Percentiles rank a stretch among this genome's conserved stretches.
phyloP scores from a whole-genome alignment of 2,329 filamentous ascomycete genomes.

The Bisporella sp. region DNA sequence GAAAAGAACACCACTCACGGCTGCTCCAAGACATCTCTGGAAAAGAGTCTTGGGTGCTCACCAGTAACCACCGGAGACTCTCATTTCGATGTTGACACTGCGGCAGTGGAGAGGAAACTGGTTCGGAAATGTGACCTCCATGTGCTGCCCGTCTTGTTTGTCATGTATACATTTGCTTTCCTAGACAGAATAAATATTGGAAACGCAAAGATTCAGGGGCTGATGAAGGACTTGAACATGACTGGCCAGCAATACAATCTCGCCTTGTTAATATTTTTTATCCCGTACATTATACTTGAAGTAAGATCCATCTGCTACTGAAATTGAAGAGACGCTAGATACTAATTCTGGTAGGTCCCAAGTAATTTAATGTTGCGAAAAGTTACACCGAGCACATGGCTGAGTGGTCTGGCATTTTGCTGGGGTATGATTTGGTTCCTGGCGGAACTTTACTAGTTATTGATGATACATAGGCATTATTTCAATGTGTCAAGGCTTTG shows the following conservation, averaged over 20 bases:
- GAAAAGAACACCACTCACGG: too few species aligned
- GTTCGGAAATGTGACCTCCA: conserved; percentile 17
- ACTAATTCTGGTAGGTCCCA: conserved; percentile 32
- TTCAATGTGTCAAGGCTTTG: conserved; percentile 13
- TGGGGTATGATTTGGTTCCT: conserved; percentile 32
- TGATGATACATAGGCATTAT: too few species aligned
- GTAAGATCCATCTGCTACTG: neutral
- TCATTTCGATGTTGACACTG: too few species aligned
- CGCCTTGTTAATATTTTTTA: conserved; percentile 38
- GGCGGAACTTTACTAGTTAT: too few species aligned
- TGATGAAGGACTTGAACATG: conserved; percentile 53
- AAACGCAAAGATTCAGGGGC: conserved; percentile 63
- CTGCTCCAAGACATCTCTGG: too few species aligned
- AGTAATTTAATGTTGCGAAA: conserved; percentile 23
- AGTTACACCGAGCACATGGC: conserved; percentile 31
- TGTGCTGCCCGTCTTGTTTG: conserved; percentile 36
- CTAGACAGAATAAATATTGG: conserved; percentile 73
- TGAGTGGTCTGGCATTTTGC: conserved; percentile 34
- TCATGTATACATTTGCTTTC: conserved; percentile 67
- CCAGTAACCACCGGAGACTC: too few species aligned
- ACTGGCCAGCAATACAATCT: conserved; percentile 39
- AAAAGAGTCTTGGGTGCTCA: too few species aligned
- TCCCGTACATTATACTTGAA: conserved; percentile 3
- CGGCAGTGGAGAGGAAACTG: conserved; percentile 10
- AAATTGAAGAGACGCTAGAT: conserved; percentile 5